Evolutionary conservation across 768 basidiomycete genomes (phyloP).

Genomic region (Boletus tomentosulus): DNA sequence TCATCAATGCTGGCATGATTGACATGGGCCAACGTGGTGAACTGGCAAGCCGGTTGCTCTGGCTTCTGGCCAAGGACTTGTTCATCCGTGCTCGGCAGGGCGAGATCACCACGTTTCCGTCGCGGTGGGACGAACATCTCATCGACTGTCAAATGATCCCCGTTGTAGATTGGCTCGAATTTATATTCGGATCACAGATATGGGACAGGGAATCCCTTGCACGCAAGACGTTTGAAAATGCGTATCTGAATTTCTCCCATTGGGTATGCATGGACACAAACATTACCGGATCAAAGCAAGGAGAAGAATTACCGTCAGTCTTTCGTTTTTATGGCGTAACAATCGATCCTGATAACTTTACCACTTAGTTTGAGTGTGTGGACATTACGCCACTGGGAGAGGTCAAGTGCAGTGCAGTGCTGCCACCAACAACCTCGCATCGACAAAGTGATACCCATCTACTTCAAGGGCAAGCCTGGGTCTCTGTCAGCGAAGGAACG

Average conservation of each 20-base stretch:
- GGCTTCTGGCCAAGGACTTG: constrained; percentile 1
- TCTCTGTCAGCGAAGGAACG: too few species aligned
- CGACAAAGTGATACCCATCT: not conserved
- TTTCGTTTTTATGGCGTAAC: not conserved
- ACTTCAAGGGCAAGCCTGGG: not conserved
- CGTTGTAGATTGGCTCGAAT: too few species aligned
- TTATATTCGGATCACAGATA: not conserved
- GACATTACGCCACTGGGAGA: not conserved
- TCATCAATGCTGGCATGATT: not conserved
- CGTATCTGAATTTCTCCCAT: not conserved
- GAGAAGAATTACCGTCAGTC: not conserved
- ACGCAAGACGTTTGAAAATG: not conserved
- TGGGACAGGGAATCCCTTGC: not conserved
- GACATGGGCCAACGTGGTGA: too few species aligned
- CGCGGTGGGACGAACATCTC: not conserved
- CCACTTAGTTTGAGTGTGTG: not conserved
- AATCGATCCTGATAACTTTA: not conserved
- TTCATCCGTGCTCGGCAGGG: not conserved
- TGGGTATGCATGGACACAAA: not conserved
- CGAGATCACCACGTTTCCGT: too few species aligned
- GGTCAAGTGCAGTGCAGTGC: not conserved
- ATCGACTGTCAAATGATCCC: too few species aligned
- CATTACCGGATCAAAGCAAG: not conserved
- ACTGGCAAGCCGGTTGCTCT: not conserved
- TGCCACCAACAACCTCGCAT: not conserved